These are phyloP conservation scores for Sphaerostilbella broomeana DNA, from an alignment of 2,329 filamentous ascomycete genomes.

Conservation along the genomic window DNA sequence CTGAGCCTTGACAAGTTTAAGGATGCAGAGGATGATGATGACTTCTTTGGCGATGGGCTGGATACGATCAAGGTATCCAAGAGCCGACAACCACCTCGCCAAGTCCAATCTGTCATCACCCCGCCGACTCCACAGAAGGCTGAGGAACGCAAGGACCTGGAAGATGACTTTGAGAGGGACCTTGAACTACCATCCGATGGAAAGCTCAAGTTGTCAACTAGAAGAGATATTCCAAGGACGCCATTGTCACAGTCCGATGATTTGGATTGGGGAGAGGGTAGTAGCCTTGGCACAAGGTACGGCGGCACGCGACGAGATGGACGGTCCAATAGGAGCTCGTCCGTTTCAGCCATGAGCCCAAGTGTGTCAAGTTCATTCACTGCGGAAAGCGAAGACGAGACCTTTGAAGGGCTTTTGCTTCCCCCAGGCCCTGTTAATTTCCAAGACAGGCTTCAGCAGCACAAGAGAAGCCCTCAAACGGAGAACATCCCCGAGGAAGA, in stretches of 20 bases:
- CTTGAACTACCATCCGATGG: conserved; percentile 64
- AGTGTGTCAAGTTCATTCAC: conserved; percentile 89
- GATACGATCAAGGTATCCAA: conserved; percentile 65
- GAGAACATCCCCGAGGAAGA: conserved; percentile 39
- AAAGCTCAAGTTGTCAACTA: conserved; percentile 57
- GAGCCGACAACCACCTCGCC: conserved; percentile 44
- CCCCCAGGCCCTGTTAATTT: conserved; percentile 81
- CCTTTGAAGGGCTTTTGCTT: conserved; percentile 80
- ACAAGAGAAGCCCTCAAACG: conserved; percentile 56
- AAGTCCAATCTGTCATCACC: conserved; percentile 47
- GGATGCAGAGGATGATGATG: conserved; percentile 56
- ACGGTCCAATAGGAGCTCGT: conserved; percentile 78
- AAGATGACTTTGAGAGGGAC: conserved; percentile 67
- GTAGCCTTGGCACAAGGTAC: conserved; percentile 84
- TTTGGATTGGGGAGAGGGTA: conserved; percentile 91
- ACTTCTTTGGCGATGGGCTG: conserved; percentile 56
- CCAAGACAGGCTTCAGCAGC: conserved; percentile 66
- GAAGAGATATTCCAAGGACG: conserved; percentile 56
- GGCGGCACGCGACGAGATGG: conserved; percentile 76
- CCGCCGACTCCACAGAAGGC: conserved; percentile 49
- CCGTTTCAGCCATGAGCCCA: conserved; percentile 81
- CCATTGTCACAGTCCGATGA: conserved; percentile 61
- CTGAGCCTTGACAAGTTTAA: conserved; percentile 58
- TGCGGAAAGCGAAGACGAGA: conserved; percentile 87
- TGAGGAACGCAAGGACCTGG: conserved; percentile 27